phyloP scores from a whole-genome alignment of 2,329 filamentous ascomycete genomes.

The Endocalyx cinctus region DNA sequence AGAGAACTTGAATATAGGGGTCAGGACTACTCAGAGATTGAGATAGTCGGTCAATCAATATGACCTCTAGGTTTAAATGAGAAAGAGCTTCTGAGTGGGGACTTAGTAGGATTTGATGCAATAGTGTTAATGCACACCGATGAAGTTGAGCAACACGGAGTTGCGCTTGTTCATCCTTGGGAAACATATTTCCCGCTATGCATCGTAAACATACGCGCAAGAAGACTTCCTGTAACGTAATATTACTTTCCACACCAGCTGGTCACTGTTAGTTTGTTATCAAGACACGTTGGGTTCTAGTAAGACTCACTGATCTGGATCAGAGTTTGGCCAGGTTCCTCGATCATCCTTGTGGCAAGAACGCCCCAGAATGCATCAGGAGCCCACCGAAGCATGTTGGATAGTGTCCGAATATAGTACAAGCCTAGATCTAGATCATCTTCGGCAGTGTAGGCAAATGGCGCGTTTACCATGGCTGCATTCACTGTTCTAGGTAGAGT shows the following conservation, averaged over 20 bases:
- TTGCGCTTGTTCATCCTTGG: conserved; percentile 31
- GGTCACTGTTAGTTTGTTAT: conserved; percentile 13
- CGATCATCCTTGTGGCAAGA: conserved; percentile 58
- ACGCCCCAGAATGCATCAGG: conserved; percentile 67
- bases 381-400: conserved; percentile 65
- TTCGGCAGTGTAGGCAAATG: conserved; percentile 40
- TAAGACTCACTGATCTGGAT: conserved; percentile 46
- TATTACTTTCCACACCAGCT: conserved; percentile 51
- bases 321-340: conserved; percentile 40
- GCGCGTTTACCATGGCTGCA: conserved; percentile 19
- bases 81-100: conserved; percentile 56
- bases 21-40: conserved; percentile 58
- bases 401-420: conserved; percentile 73
- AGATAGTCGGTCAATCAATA: conserved; percentile 64
- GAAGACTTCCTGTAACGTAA: conserved; percentile 64
- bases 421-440: conserved; percentile 72
- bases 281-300: conserved; percentile 15
- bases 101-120: conserved; percentile 65
- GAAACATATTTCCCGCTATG: conserved; percentile 41
- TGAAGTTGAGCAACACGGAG: conserved; percentile 62
- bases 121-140: conserved; percentile 62
- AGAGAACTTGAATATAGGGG: conserved; percentile 67
- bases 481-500: conserved; percentile 20
- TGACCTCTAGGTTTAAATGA: conserved; percentile 63
- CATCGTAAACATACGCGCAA: conserved; percentile 62